phyloP scores from a whole-genome alignment of 164 flowering plant genomes.

The Vitis rotundifolia region DNA sequence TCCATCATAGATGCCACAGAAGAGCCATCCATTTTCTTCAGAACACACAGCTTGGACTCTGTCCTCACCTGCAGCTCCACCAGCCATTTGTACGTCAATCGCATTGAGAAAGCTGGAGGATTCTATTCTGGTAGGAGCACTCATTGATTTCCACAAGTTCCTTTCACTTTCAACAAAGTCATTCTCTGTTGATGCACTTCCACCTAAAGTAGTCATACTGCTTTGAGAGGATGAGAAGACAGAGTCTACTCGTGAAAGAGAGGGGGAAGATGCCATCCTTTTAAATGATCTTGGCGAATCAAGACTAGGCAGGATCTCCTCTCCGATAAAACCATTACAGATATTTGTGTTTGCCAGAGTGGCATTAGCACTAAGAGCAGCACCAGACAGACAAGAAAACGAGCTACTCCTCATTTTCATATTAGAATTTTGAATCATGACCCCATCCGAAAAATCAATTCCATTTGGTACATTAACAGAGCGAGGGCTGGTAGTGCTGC shows the following conservation, averaged over 20 bases:
- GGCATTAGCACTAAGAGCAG: slow-evolving; percentile 6
- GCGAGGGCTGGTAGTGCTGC: background rate
- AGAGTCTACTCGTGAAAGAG: background rate
- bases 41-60: slow-evolving; percentile 13
- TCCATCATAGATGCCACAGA: slow-evolving; percentile 9
- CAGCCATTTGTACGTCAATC: slow-evolving; percentile 1
- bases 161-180: background rate
- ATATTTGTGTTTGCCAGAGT: slow-evolving; percentile 7
- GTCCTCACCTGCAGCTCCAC: slow-evolving; percentile 10
- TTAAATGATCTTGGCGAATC: slow-evolving; percentile 6
- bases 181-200: background rate
- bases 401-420: slow-evolving; percentile 2
- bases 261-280: slow-evolving; percentile 1
- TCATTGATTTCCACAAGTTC: background rate
- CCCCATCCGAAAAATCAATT: background rate
- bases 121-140: slow-evolving; percentile 3
- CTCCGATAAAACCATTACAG: slow-evolving; percentile 2
- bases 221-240: background rate
- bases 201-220: background rate
- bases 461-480: background rate
- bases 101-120: slow-evolving; percentile 9
- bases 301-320: slow-evolving; percentile 6
- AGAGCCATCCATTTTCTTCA: slow-evolving; percentile 9
- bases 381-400: slow-evolving; percentile 10
- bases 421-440: background rate